Base-by-base conservation (phyloP, 2,329 filamentous ascomycete genomes). In the Leptographium lundbergii region DNA sequence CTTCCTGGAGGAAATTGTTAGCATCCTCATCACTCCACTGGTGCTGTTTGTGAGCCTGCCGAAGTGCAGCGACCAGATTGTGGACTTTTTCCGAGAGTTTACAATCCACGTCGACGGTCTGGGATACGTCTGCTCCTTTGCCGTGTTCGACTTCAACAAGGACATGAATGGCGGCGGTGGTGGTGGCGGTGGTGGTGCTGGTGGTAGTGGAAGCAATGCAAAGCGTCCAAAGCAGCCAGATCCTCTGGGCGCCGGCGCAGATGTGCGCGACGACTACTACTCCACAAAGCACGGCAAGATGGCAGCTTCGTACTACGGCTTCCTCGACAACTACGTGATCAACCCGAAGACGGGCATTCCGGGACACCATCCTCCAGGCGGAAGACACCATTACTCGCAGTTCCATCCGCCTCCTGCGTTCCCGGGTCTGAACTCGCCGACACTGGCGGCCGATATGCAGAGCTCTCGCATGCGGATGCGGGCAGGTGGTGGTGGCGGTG, bases 81-180 rank as follows among this genome's bases (percentile, higher is more conserved):
- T 97, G 60, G 94, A 99, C 72, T 99, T 99, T 72, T 97, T 99
- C 76, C 86, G 94, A 47, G 94, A 99, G 69, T 96, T 97, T 66
- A 97, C 94, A 0, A 85, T 99, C 25, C 91, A 99, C 66, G 92
- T 99, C 19, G 94, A 99, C 68, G 94, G 94, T 0, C 80, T 99
- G 42, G 94, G 94, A 25, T 92, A 96, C 64, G 90, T 97, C 13
- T 99, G 94, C 72, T 96, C 92, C 1, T 97, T 96, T 73, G 94
- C 94, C 3, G 90, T 96, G 42, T 99, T 99, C 67, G 89, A 96
- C 63, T 97, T 97, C 74, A 91, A 95, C 71, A 92, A 91, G 69
- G 88, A 86, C 27, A 78, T 86, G 25, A 74, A 73, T 17, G 60
- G 60, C 25, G 3, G 14, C 3, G 27, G 27, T 29, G 27, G 4